Base-by-base conservation (phyloP, 345 rosid species). In the Bruguiera sexangula region DNA sequence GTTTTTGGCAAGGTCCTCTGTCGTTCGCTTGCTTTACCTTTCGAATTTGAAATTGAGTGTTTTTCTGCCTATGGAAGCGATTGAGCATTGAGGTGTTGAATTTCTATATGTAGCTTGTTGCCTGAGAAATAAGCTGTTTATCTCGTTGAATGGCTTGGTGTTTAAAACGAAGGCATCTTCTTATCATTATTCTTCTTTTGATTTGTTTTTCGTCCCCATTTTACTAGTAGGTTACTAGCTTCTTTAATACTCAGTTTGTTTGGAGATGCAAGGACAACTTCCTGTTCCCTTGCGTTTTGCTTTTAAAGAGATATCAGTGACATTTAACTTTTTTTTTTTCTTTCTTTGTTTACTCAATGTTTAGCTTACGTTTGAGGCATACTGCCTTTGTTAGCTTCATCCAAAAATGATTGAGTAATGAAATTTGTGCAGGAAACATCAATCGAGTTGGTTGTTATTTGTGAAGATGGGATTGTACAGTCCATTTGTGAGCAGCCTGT, bases 401-500 rank as follows among this genome's bases (percentile, higher is more conserved):
- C 62, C 62, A 60, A 62, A 24, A 52, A 60, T 43, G 46, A 52
- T 78, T 34, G 31, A 61, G 18, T 73, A 61, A 22, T 82, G 77
- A 19, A 29, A 34, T 77, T 32, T 62, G 13, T 71, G 79, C 85
- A 92, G 98, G 99, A 92, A 80, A 89, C 96, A 27, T 96, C 97
- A 50, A 84, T 96, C 71, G 99, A 96, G 74, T 79, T 96, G 86
- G 96, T 84, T 75, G 73, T 80, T 31, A 80, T 92, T 52, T 88
- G 84, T 29, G 89, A 84, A 70, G 99, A 92, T 62, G 99, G 99
- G 67, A 74, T 83, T 76, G 82, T 77, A 10, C 86, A 87, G 76
- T 83, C 99, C 39, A 78, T 92, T 26, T 87, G 94, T 57, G 99
- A 92, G 77, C 98, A 95, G 81, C 71, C 89, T 69, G 89, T 86